Percentiles rank a stretch among this genome's conserved stretches.
These are phyloP conservation scores for Scleromitrula shiraiana DNA, from an alignment of 2,329 filamentous ascomycete species.

Conservation along the genomic window DNA sequence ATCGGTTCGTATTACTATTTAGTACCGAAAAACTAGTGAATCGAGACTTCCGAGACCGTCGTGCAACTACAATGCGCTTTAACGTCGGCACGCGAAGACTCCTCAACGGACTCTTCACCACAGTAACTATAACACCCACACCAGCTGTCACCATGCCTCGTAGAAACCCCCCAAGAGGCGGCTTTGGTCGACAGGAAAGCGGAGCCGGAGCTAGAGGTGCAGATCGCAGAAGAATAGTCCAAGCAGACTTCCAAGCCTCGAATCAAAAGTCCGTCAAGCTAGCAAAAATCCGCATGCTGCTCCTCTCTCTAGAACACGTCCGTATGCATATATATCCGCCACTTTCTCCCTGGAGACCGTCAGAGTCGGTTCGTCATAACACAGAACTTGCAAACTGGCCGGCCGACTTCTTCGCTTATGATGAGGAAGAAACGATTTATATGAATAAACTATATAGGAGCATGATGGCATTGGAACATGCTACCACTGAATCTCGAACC, in stretches of 20 bases:
- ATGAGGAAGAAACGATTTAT: background rate
- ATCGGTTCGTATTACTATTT: background rate
- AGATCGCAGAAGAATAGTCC: background rate
- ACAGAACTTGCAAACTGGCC: background rate
- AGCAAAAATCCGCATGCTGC: background rate
- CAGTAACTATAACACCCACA: background rate
- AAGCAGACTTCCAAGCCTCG: background rate
- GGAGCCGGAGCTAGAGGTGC: background rate
- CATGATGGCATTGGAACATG: no score
- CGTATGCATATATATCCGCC: constrained; percentile 1
- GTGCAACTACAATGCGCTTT: background rate
- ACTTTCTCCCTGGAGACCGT: background rate
- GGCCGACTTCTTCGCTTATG: background rate
- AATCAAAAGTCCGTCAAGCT: background rate
- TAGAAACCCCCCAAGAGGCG: no score
- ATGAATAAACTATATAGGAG: no score
- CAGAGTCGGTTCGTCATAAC: background rate
- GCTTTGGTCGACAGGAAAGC: no score
- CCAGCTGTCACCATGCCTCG: background rate
- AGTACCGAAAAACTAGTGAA: background rate
- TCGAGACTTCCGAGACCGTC: background rate
- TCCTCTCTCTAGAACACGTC: background rate
- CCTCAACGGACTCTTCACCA: background rate
- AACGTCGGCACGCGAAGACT: background rate
- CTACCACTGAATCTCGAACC: no score